A percentile compares a stretch with the other conserved stretches of the same genome.
Conservation (phyloP, 1,139 yeast genomes). For the Geotrichum candidum region DNA sequence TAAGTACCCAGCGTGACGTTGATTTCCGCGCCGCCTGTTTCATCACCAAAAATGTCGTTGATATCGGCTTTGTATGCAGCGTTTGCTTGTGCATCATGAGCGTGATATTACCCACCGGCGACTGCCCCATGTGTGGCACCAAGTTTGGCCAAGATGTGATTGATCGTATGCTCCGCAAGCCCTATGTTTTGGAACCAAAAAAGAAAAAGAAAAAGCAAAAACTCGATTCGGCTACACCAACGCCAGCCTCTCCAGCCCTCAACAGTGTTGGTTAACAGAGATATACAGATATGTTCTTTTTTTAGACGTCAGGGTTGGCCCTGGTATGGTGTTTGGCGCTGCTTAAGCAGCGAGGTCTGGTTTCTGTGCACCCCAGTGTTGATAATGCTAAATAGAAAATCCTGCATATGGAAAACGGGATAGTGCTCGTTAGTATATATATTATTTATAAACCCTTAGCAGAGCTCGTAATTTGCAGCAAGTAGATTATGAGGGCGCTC, state of each 20-base stretch:
- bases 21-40: slow-evolving; percentile 95
- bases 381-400: slow-evolving; percentile 15
- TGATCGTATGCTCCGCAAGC: slow-evolving; percentile 49
- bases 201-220: slow-evolving; percentile 37
- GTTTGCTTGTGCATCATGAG: slow-evolving; percentile 74
- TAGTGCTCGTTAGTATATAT: background rate
- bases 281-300: slow-evolving; percentile 1
- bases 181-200: slow-evolving; percentile 44
- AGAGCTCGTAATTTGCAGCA: background rate
- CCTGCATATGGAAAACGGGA: slow-evolving; percentile 2
- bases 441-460: background rate
- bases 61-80: slow-evolving; percentile 90
- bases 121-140: slow-evolving; percentile 67
- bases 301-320: background rate
- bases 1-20: slow-evolving; percentile 81
- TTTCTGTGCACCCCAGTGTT: slow-evolving; percentile 10
- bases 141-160: slow-evolving; percentile 54
- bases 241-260: background rate
- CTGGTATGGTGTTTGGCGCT: background rate
- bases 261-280: background rate
- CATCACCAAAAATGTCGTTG: slow-evolving; percentile 80
- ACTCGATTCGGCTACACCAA: slow-evolving; percentile 18
- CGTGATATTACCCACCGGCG: slow-evolving; percentile 45
- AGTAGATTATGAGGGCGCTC: background rate
- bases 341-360: slow-evolving; percentile 15